Evolutionary conservation across 2,329 filamentous ascomycete species (phyloP), one percentile per base, ranked within the genome.

Genomic region (Aschersonia sp.): DNA sequence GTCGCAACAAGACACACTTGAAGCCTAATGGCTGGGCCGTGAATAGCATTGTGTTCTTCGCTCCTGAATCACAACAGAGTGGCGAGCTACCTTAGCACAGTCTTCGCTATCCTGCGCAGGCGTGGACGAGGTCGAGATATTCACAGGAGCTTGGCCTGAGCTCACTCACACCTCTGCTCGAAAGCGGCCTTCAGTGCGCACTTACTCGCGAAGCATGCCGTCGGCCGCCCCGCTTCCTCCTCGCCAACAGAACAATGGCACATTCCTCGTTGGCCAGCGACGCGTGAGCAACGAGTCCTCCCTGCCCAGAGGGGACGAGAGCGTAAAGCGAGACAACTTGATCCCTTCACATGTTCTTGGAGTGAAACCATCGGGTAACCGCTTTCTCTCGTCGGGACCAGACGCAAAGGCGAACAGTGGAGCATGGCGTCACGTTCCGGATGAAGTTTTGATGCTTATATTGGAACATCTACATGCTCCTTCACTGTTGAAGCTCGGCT

Each of bases 291-390:
- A 37, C 35, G 35, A 37, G 35, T 8, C 12, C 8, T 37, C 8
- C 12, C 35, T 3, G 12, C 8, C 35, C 35, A 9, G 35, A 37
- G 12, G 12, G 12, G 35, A 22, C 22, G 22, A 22, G 22, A 22
- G 22, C 22, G 22, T 22, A 22, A 4, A 37, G 35, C 12, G 8
- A 37, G 35, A 37, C 35, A 37, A 12, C 55, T 76, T 77, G 43
- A 81, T 94, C 47, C 83, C 84, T 45, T 71, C 73, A 40, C 90
- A 97, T 69, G 87, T 87, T 39, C 70, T 95, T 44, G 84, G 84
- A 32, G 73, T 97, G 53, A 92, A 88, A 60, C 90, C 92, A 1
- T 75, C 84, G 51, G 92, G 90, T 39, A 97, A 98, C 68, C 81
- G 82, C 55, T 81, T 74, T 45, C 75, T 90, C 42, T 78, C 79